Conservation (phyloP, 306 rosid species). For the Quercus berberidifolia region DNA sequence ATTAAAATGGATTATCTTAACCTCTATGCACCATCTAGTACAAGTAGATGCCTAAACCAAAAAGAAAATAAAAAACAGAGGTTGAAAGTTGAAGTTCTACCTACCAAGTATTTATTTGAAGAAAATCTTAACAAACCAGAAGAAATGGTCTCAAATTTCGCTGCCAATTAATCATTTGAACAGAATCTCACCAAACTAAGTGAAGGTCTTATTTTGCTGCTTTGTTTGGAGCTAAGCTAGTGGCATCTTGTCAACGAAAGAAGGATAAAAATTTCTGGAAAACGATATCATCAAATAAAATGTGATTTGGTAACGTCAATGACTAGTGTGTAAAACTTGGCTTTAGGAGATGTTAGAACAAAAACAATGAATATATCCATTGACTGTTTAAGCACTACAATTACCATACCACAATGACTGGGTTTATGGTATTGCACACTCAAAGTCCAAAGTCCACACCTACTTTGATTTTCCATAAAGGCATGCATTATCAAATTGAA, state of each 20-base stretch:
- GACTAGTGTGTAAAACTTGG: not conserved
- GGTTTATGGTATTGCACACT: not conserved
- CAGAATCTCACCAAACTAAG: slow-evolving; percentile 41
- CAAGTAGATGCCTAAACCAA: too few species aligned
- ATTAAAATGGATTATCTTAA: too few species aligned
- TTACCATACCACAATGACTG: not conserved
- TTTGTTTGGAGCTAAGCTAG: slow-evolving; percentile 13
- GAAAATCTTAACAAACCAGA: not conserved
- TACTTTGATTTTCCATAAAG: slow-evolving; percentile 4
- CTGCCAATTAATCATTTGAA: slow-evolving; percentile 34
- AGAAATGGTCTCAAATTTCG: too few species aligned
- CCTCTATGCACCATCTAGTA: too few species aligned
- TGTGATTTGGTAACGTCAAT: slow-evolving; percentile 32
- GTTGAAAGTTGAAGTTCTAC: too few species aligned
- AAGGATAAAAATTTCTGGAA: not conserved
- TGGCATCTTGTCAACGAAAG: slow-evolving; percentile 8
- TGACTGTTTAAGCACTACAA: not conserved
- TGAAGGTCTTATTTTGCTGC: slow-evolving; percentile 20
- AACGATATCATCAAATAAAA: slow-evolving; percentile 17
- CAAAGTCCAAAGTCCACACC: not conserved
- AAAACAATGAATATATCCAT: slow-evolving; percentile 31
- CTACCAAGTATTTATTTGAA: too few species aligned
- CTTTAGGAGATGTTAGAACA: slow-evolving; percentile 33
- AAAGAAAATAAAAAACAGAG: too few species aligned
- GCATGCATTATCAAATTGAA: too few species aligned